These are phyloP conservation scores for Mycena albidolilacea DNA, from an alignment of 768 basidiomycete genomes.

Conservation along the genomic window DNA sequence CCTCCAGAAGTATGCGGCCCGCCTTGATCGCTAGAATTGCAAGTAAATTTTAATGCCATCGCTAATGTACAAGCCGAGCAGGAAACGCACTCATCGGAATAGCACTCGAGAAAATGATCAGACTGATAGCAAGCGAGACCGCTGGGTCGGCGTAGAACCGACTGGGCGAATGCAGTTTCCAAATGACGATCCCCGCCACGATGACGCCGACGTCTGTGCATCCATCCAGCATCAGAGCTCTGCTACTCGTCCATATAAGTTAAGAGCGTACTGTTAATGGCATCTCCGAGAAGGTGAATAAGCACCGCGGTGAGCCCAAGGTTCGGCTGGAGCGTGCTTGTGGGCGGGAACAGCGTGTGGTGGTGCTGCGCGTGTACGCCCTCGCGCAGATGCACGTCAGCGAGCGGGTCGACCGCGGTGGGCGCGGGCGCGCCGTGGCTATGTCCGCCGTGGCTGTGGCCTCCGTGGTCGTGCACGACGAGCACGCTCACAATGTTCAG, in stretches of 20 bases:
- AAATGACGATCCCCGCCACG: conserved; percentile 63
- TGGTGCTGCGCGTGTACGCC: conserved; percentile 59
- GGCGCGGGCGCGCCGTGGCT: conserved; percentile 38
- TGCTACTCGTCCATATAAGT: conserved; percentile 1
- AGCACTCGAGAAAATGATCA: conserved; percentile 68
- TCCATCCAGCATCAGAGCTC: conserved; percentile 1
- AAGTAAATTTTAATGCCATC: background rate
- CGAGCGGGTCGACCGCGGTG: conserved; percentile 25
- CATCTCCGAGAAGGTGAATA: conserved; percentile 68
- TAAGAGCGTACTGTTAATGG: conserved; percentile 62
- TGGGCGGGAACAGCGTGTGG: conserved; percentile 60
- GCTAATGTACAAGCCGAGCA: background rate
- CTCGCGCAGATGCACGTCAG: conserved; percentile 31
- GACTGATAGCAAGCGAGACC: conserved; percentile 63
- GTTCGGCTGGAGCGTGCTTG: conserved; percentile 53
- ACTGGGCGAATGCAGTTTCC: conserved; percentile 59
- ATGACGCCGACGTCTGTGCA: conserved; percentile 69
- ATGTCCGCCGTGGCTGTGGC: conserved; percentile 57
- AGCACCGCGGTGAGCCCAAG: conserved; percentile 65
- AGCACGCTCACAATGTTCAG: conserved; percentile 65
- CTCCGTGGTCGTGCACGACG: conserved; percentile 64
- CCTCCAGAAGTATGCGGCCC: conserved; percentile 67
- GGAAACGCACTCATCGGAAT: conserved; percentile 63
- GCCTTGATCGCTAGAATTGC: conserved; percentile 56
- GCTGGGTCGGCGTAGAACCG: conserved; percentile 71